A percentile compares a stretch with the other conserved stretches of the same genome.
These are phyloP conservation scores for Candida dubliniensis DNA, from an alignment of 1,139 yeast genomes.

Conservation along the genomic window DNA sequence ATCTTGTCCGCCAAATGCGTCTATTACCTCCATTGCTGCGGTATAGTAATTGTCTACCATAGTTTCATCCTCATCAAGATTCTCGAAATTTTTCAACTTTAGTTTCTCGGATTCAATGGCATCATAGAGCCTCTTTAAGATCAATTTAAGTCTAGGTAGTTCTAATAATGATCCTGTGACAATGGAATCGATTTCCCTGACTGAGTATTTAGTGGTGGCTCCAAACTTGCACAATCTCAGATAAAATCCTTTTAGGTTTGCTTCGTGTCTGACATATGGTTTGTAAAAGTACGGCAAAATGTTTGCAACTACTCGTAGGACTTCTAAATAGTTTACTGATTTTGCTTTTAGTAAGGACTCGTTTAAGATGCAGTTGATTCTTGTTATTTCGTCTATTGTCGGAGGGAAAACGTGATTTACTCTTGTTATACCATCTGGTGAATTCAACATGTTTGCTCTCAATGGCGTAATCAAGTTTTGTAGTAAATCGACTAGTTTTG, in stretches of 20 bases:
- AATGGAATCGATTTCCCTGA: slow-evolving; percentile 63
- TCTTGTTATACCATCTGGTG: slow-evolving; percentile 56
- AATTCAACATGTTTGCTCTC: slow-evolving; percentile 59
- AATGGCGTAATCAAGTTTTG: slow-evolving; percentile 80
- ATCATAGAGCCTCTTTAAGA: slow-evolving; percentile 55
- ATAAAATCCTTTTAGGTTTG: slow-evolving; percentile 49
- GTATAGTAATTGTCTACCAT: slow-evolving; percentile 44
- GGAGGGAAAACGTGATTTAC: slow-evolving; percentile 87
- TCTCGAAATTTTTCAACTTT: slow-evolving; percentile 12
- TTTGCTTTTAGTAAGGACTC: slow-evolving; percentile 70
- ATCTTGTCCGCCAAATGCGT: slow-evolving; percentile 71
- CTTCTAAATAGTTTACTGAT: slow-evolving; percentile 69
- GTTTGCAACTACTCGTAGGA: slow-evolving; percentile 73
- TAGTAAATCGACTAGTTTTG: slow-evolving; percentile 66
- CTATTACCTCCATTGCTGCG: slow-evolving; percentile 64
- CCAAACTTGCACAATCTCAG: slow-evolving; percentile 45
- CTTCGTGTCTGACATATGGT: slow-evolving; percentile 91
- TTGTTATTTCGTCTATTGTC: slow-evolving; percentile 87
- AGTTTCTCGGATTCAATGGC: slow-evolving; percentile 26
- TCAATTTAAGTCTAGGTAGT: slow-evolving; percentile 65
- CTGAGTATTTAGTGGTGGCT: slow-evolving; percentile 54
- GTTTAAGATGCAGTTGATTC: slow-evolving; percentile 80
- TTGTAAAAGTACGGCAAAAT: slow-evolving; percentile 88
- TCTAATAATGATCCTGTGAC: slow-evolving; percentile 68
- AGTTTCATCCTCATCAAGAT: slow-evolving; percentile 14